Conservation (phyloP, 345 rosid genomes). For the Eucalyptus tenuipes region DNA sequence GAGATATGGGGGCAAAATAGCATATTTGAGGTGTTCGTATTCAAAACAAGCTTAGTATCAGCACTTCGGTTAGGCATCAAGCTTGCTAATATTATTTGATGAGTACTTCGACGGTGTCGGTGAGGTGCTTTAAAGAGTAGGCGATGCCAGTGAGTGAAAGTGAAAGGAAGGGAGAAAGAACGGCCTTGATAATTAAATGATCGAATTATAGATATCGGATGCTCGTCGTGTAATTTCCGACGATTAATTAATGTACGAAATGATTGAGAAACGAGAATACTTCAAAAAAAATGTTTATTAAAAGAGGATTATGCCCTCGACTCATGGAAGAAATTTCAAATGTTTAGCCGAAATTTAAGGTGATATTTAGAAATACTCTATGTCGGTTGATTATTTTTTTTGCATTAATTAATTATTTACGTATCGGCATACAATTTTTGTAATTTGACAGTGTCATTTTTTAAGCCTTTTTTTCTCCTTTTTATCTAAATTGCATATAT, state of each 20-base stretch:
- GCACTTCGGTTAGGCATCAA: fast-evolving
- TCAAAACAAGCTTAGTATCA: neutral
- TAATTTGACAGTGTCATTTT: neutral
- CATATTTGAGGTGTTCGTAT: neutral
- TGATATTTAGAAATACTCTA: neutral
- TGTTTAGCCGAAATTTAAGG: neutral
- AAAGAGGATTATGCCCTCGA: neutral
- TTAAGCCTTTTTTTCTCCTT: neutral
- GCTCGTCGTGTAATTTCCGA: fast-evolving
- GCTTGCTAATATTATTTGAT: neutral
- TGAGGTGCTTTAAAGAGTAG: too few species aligned
- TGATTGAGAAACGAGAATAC: neutral
- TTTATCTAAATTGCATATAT: neutral
- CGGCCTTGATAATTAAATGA: neutral
- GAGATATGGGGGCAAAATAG: neutral
- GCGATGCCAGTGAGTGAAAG: neutral
- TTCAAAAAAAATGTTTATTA: neutral
- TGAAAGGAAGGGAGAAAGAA: neutral
- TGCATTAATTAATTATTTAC: neutral
- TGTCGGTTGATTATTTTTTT: neutral
- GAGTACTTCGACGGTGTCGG: neutral
- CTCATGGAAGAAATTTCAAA: neutral
- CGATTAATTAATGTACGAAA: neutral
- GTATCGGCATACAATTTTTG: neutral
- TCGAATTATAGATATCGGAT: neutral